Evolutionary conservation across 1,284 basidiomycete species (phyloP), one percentile per base, ranked within the genome.

Genomic region (Malassezia obtusa): DNA sequence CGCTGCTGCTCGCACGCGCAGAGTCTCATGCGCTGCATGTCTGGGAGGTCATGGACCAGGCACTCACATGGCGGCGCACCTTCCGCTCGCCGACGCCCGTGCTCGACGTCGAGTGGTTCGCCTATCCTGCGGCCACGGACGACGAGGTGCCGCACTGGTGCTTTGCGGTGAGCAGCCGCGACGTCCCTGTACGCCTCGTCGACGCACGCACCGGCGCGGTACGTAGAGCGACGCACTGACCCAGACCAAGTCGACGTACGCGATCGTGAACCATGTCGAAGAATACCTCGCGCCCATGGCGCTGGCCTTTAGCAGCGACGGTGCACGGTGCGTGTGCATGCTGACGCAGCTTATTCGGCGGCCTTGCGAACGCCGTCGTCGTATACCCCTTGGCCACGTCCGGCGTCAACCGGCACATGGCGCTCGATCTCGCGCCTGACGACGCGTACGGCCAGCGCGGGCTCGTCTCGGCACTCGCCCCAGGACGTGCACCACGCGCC

Each of bases 81-180:
- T 45, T 33, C 31, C 48, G 39, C 11, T 33, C 53, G 5, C 53
- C 53, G 9, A 45, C 36, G 5, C 48, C 53, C 1, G 44, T 56
- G 12, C 40, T 56, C 14, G 53, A 56, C 24, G 26, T 45, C 11
- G 6, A 21, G 6, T 56, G 53, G 53, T 56, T 46, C 30, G 7
- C 11, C 19, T 28, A 44, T n/a, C 47, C 52, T 2, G 37, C 48
- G 5, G 19, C 15, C 2, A 17, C 24, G 5, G 21, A 25, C 1
- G 21, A 30, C 6, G 35, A 28, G 5, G 22, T 30, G 2, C 25
- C 7, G 17, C 22, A 44, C 6, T 56, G 53, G 53, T 56, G 53
- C 39, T 56, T 46, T 40, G 48, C 46, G 8, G 44, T 56, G 10
- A 56, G 53, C 26, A 32, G 48, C 31, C 48, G 53, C 12, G 53